These are phyloP conservation scores for Aspergillus sojae DNA, from an alignment of 2,329 filamentous ascomycete species.

Conservation along the genomic window DNA sequence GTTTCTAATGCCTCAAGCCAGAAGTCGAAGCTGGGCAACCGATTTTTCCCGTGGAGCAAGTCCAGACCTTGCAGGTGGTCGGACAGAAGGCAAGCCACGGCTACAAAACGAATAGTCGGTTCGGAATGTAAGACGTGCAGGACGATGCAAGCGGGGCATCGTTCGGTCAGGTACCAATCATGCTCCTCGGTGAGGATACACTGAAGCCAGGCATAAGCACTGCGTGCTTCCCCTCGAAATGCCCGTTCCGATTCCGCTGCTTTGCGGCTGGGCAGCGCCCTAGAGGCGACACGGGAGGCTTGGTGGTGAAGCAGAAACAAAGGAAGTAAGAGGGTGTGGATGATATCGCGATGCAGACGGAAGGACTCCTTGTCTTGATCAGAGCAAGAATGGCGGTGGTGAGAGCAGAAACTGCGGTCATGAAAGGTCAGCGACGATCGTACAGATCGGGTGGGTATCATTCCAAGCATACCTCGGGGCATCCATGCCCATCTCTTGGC, in stretches of 20 bases:
- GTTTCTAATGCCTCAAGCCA: slow-evolving; percentile 42
- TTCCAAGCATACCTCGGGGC: slow-evolving; percentile 31
- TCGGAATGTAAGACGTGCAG: slow-evolving; percentile 48
- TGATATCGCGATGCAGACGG: slow-evolving; percentile 60
- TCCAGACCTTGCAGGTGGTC: slow-evolving; percentile 34
- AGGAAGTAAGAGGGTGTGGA: slow-evolving; percentile 62
- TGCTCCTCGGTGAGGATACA: slow-evolving; percentile 60
- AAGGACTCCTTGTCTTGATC: slow-evolving; percentile 37
- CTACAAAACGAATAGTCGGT: slow-evolving; percentile 47
- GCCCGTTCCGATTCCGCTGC: slow-evolving; percentile 59
- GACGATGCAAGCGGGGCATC: slow-evolving; percentile 55
- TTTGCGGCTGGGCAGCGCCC: slow-evolving; percentile 51
- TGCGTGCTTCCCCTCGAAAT: slow-evolving; percentile 58
- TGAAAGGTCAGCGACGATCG: slow-evolving; percentile 11
- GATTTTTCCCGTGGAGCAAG: slow-evolving; percentile 20
- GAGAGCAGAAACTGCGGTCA: slow-evolving; percentile 37
- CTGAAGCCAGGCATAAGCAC: slow-evolving; percentile 61
- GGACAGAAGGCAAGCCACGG: slow-evolving; percentile 45
- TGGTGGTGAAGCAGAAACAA: slow-evolving; percentile 59
- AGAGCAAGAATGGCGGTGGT: slow-evolving; percentile 36
- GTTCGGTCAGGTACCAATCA: slow-evolving; percentile 59
- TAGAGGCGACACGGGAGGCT: slow-evolving; percentile 55
- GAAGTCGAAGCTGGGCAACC: slow-evolving; percentile 38
- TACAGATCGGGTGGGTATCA: not conserved
- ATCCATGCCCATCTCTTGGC: slow-evolving; percentile 39